Evolutionary conservation across 345 rosid species (phyloP).

Genomic region (Barbarea vulgaris): DNA sequence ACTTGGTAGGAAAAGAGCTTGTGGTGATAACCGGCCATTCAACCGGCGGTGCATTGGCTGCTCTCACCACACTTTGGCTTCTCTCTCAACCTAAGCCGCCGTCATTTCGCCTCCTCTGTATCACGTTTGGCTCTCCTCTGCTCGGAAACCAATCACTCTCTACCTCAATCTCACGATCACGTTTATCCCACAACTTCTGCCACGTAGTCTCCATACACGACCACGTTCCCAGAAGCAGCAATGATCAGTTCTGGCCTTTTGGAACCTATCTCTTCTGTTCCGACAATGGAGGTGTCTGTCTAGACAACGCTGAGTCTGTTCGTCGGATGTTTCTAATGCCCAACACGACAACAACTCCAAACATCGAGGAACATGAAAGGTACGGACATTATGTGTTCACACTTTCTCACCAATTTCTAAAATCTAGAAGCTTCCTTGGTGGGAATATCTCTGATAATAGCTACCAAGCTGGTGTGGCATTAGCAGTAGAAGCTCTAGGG

Average conservation of each 20-base stretch:
- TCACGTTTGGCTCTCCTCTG: constrained; percentile 84
- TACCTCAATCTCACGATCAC: constrained; percentile 53
- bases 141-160: constrained; percentile 69
- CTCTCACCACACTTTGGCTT: constrained; percentile 77
- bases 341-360: constrained; percentile 25
- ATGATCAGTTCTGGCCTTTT: constrained; percentile 58
- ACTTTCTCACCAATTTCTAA: constrained; percentile 47
- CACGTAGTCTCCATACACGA: constrained; percentile 66
- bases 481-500: constrained; percentile 71
- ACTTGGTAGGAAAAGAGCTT: constrained; percentile 43
- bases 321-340: constrained; percentile 56
- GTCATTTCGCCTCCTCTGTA: constrained; percentile 51
- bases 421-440: constrained; percentile 43
- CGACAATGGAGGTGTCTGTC: constrained; percentile 71
- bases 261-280: constrained; percentile 75
- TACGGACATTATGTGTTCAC: constrained; percentile 54
- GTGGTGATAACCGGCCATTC: constrained; percentile 84
- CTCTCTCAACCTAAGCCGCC: constrained; percentile 51
- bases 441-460: constrained; percentile 53
- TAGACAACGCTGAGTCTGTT: constrained; percentile 61
- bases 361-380: constrained; percentile 62
- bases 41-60: constrained; percentile 74
- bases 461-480: constrained; percentile 61
- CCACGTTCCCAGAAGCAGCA: constrained; percentile 48
- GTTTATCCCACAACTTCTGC: constrained; percentile 73